Evolutionary conservation across 2,329 filamentous ascomycete genomes (phyloP).

Genomic region (Trichophyton rubrum): DNA sequence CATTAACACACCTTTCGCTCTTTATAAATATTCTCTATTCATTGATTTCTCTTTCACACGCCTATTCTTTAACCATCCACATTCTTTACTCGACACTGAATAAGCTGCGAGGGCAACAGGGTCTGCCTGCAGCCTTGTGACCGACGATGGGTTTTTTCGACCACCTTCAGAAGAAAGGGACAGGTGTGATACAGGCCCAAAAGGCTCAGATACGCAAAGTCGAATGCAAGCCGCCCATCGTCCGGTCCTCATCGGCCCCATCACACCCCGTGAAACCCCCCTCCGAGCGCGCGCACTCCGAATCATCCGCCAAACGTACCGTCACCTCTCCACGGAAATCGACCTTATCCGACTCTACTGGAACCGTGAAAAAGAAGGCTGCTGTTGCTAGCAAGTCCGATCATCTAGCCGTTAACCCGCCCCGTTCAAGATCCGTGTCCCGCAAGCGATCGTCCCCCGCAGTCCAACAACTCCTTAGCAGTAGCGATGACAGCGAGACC

Average conservation of each 20-base stretch:
- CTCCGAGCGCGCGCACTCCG: slow-evolving; percentile 12
- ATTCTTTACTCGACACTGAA: background rate
- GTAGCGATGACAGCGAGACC: slow-evolving; percentile 31
- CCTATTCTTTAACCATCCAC: background rate
- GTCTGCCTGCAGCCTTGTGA: background rate
- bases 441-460: slow-evolving; percentile 28
- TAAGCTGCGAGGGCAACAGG: background rate
- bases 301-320: background rate
- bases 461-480: slow-evolving; percentile 26
- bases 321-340: slow-evolving; percentile 1
- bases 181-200: slow-evolving; percentile 30
- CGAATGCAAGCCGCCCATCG: slow-evolving; percentile 23
- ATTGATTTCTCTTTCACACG: background rate
- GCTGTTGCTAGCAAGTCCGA: background rate
- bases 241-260: slow-evolving; percentile 20
- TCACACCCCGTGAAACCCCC: slow-evolving; percentile 9
- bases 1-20: background rate
- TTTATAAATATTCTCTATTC: background rate
- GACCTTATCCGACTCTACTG: background rate
- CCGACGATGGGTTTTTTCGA: slow-evolving; percentile 33
- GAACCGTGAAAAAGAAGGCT: background rate
- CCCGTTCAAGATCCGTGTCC: slow-evolving; percentile 13
- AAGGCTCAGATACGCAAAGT: slow-evolving; percentile 33
- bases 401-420: background rate
- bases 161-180: slow-evolving; percentile 34